Conservation (phyloP, 202 grass and related monocot species). For the Saccharum hybrid region DNA sequence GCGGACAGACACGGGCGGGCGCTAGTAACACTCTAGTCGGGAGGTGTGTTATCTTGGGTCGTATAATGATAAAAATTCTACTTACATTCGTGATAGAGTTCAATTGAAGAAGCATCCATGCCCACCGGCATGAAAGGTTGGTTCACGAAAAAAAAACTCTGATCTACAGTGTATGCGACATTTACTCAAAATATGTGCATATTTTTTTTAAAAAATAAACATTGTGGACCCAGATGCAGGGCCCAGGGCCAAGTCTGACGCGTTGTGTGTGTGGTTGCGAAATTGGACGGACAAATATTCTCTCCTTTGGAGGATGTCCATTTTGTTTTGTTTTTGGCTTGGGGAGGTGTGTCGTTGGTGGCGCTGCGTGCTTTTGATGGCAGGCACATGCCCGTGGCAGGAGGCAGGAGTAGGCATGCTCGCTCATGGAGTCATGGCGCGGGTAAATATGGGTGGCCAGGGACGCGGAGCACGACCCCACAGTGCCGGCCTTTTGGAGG, state of each 20-base stretch:
- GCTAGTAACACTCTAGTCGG: too few relatives aligned
- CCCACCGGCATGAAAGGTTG: too few relatives aligned
- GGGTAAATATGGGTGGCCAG: conserved; percentile 32
- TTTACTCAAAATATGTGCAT: not conserved
- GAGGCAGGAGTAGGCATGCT: conserved; percentile 26
- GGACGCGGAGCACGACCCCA: conserved; percentile 28
- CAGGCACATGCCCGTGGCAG: conserved; percentile 42
- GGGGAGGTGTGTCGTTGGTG: conserved; percentile 37
- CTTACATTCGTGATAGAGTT: too few relatives aligned
- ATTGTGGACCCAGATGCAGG: not conserved
- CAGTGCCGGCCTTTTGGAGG: conserved; percentile 45
- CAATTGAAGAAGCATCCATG: too few relatives aligned
- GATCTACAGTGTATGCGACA: not conserved
- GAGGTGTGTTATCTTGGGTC: not conserved
- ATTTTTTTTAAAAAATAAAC: not conserved
- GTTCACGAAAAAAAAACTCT: too few relatives aligned
- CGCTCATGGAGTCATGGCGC: conserved; percentile 18
- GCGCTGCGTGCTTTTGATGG: conserved; percentile 46
- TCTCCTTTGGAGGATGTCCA: conserved; percentile 40
- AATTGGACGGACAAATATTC: conserved; percentile 27
- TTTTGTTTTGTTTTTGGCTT: not conserved
- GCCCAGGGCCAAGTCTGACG: not conserved
- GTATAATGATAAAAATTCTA: not conserved
- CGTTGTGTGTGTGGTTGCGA: not conserved
- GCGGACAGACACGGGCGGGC: too few relatives aligned